Base-by-base conservation (phyloP, 192 early-diverging fungal species). In the Coemansia sp. region DNA sequence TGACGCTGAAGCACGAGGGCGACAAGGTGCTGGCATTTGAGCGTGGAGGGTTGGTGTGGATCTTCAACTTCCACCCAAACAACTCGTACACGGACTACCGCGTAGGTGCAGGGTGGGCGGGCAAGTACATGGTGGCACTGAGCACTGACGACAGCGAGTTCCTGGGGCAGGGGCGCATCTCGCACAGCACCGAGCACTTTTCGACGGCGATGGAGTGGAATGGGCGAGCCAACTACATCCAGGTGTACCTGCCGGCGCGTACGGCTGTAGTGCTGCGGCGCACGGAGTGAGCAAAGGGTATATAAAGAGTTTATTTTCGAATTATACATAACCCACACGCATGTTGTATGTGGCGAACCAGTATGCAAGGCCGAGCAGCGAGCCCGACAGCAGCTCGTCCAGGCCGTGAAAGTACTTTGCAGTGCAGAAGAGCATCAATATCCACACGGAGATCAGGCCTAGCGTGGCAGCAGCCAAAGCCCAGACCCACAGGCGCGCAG, bases 1-100 rank as follows among this genome's bases (percentile, higher is more conserved):
- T 95, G 19, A 88, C 88, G 33, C 82, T 91, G 53, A 95, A 95
- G 76, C 86, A 98, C 68, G 87, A 97, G 70, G 85, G 84, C 36
- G 92, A 98, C 83, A 98, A 97, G 74, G 80, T 97, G 21, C 82
- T 98, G 67, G 89, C 84, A 7, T 96, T 95, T 84, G 96, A 98
- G 76, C 90, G 93, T 29, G 94, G 87, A 36, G 82, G 86, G 46
- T 84, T 93, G 42, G 63, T 98, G 37, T 98, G 93, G 78, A 84
- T 96, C 42, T 97, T 98, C 85, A 98, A 98, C 71, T 95, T 97
- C 80, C 86, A 97, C 72, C 87, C 92, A 8, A 87, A 88, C 35
- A 66, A 91, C 42, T 91, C 88, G 39, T 97, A 87, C 67, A 70
- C 86, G 6, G 95, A 97, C 71, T 98, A 98, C 72, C 87, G 89